These are phyloP conservation scores for Tolypocladium album DNA, from an alignment of 2,329 filamentous ascomycete genomes.

Conservation along the genomic window DNA sequence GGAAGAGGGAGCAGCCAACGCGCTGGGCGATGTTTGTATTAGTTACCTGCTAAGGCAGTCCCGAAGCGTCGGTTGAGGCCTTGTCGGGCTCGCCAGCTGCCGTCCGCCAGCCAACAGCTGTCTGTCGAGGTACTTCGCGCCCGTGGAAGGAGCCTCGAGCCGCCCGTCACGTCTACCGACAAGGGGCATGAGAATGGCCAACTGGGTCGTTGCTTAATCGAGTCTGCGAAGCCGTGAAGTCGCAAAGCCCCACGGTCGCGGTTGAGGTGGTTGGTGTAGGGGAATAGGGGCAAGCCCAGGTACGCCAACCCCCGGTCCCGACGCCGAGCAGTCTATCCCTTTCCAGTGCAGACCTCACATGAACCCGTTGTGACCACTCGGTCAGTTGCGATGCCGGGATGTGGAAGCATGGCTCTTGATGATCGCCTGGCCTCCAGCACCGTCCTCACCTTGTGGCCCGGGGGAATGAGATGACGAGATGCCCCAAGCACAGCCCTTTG, in stretches of 20 bases:
- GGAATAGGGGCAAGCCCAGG: background rate
- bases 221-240: background rate
- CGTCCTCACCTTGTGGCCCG: too few relatives aligned
- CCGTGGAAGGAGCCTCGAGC: background rate
- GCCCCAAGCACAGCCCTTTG: too few relatives aligned
- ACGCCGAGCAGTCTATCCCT: too few relatives aligned
- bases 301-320: background rate
- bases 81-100: background rate
- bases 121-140: background rate
- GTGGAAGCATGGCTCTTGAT: too few relatives aligned
- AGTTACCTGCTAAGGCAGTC: background rate
- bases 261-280: background rate
- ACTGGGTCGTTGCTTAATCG: background rate
- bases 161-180: background rate
- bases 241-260: background rate
- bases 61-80: too few relatives aligned
- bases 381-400: too few relatives aligned
- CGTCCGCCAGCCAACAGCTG: background rate
- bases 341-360: too few relatives aligned
- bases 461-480: too few relatives aligned
- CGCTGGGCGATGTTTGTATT: background rate
- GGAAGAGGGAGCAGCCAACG: background rate
- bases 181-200: background rate
- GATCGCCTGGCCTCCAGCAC: too few relatives aligned
- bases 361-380: too few relatives aligned